Conservation (phyloP, 352 stramenopile genomes). For the Thalassiosira allenii region DNA sequence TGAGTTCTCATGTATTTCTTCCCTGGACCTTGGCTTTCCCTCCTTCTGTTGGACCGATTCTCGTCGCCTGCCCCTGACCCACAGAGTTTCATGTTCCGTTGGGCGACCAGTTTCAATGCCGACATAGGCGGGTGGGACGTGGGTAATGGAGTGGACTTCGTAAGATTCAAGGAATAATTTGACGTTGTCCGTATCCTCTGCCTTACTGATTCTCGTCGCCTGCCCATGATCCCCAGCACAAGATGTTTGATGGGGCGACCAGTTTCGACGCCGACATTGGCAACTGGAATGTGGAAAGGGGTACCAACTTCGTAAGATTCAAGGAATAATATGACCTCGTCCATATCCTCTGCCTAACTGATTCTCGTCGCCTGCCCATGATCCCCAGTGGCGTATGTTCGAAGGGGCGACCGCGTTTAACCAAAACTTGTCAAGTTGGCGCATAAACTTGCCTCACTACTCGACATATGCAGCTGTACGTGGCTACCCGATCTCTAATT, state of each 20-base stretch:
- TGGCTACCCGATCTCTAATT: no score
- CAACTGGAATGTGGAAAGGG: neutral
- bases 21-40: no score
- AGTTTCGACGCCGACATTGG: neutral
- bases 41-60: neutral
- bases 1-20: no score
- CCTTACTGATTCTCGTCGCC: neutral
- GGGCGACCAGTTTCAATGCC: neutral
- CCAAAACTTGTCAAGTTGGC: no score
- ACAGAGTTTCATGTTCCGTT: neutral
- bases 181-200: neutral
- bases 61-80: neutral
- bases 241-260: neutral
- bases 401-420: no score
- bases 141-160: neutral
- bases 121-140: neutral
- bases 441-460: no score
- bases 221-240: neutral
- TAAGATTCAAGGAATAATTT: slow-evolving; percentile 6
- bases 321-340: slow-evolving; percentile 1
- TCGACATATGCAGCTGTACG: no score
- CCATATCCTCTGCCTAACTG: neutral
- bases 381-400: no score
- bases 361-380: neutral
- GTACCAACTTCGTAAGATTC: neutral